Percentiles rank a stretch among this genome's conserved stretches.
These are phyloP conservation scores for Suillus clintonianus DNA, from an alignment of 768 basidiomycete genomes.

Conservation along the genomic window DNA sequence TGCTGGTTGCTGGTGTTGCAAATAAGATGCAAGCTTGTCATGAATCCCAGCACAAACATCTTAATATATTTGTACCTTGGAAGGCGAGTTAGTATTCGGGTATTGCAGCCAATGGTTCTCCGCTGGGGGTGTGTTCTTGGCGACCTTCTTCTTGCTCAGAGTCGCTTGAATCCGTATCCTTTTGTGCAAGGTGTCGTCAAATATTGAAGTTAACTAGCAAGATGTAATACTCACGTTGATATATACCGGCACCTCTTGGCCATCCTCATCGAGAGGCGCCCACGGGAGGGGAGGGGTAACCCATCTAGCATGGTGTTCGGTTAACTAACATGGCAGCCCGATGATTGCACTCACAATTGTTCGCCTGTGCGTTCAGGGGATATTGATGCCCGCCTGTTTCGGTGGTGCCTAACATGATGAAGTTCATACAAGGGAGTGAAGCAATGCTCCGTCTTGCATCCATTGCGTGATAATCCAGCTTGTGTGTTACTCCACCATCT, in stretches of 20 bases:
- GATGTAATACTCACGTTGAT: background rate
- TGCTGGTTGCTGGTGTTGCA: background rate
- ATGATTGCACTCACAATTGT: background rate
- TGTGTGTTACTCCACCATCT: background rate
- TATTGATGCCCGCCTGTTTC: background rate
- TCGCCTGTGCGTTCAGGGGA: slow-evolving; percentile 1
- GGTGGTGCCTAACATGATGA: background rate
- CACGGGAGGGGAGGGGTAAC: background rate
- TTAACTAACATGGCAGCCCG: no score
- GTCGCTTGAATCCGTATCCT: background rate
- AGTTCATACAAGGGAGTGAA: slow-evolving; percentile 1
- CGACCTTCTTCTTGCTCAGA: background rate
- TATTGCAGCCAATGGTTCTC: background rate
- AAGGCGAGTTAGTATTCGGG: background rate
- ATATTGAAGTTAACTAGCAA: background rate
- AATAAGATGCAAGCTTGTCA: background rate
- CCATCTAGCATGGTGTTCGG: background rate
- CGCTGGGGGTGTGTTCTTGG: background rate
- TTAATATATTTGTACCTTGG: background rate
- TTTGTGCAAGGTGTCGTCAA: background rate
- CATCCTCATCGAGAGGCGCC: background rate
- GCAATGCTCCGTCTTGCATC: background rate
- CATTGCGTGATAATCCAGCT: background rate
- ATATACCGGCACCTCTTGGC: background rate
- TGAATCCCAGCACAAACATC: background rate